Evolutionary conservation across 2,329 filamentous ascomycete genomes (phyloP).

Genomic region (Fusarium chuoi): DNA sequence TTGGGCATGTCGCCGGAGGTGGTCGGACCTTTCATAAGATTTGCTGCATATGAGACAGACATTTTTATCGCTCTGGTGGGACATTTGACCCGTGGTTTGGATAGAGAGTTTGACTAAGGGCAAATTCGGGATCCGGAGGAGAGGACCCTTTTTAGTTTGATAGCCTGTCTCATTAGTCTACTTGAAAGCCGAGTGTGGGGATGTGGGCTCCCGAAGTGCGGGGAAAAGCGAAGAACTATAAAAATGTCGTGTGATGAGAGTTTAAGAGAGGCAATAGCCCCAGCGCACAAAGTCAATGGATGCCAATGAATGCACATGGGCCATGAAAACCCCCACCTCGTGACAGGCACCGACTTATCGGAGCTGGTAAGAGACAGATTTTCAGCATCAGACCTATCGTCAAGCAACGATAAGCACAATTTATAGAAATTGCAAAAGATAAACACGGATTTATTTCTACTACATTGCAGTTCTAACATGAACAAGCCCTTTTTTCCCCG

Average conservation of each 20-base stretch:
- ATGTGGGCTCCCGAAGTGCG: background rate
- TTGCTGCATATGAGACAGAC: background rate
- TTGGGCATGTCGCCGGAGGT: background rate
- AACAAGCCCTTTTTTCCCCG: background rate
- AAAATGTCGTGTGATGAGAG: background rate
- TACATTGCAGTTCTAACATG: background rate
- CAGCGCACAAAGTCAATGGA: no score
- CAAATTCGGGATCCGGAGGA: background rate
- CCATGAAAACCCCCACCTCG: no score
- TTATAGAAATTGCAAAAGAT: background rate
- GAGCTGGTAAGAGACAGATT: background rate
- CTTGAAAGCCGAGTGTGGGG: background rate
- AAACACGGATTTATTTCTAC: background rate
- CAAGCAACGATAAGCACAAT: background rate
- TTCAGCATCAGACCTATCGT: background rate
- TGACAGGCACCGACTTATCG: no score
- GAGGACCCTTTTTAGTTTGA: background rate
- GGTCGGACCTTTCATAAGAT: background rate
- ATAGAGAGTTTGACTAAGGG: rapidly evolving
- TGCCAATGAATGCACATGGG: no score
- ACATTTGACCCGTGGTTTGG: background rate
- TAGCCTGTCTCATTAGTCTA: background rate
- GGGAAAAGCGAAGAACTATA: background rate
- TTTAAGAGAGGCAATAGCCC: background rate
- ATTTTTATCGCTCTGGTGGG: background rate